Evolutionary conservation across 371 early-diverging fungal genomes (phyloP).

Genomic region (Coemansia linderi): DNA sequence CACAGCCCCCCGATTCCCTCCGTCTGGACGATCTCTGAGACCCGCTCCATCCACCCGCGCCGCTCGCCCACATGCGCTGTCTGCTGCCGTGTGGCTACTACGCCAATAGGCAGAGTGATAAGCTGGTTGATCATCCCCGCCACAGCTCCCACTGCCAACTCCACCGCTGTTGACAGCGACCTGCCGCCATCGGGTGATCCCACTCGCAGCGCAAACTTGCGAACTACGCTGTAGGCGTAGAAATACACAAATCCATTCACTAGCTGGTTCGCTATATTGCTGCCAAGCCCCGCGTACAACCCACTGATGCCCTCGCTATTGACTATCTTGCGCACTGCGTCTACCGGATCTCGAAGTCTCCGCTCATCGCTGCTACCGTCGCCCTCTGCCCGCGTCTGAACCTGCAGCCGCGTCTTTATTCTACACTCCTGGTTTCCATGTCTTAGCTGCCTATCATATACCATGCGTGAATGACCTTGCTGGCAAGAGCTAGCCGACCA

Average conservation of each 20-base stretch:
- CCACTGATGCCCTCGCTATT: conserved; percentile 85
- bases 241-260: conserved; percentile 93
- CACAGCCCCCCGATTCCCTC: conserved; percentile 87
- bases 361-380: conserved; percentile 57
- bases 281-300: conserved; percentile 87
- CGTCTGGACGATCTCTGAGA: conserved; percentile 69
- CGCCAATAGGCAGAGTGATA: conserved; percentile 91
- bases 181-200: conserved; percentile 20
- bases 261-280: conserved; percentile 85
- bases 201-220: conserved; percentile 52
- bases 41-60: conserved; percentile 61
- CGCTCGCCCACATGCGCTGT: conserved; percentile 66
- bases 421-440: conserved; percentile 50
- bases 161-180: conserved; percentile 78
- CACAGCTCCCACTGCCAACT: conserved; percentile 84
- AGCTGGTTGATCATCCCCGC: conserved; percentile 91
- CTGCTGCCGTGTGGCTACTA: conserved; percentile 90
- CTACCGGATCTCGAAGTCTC: conserved; percentile 59
- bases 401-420: conserved; percentile 92
- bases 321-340: conserved; percentile 82
- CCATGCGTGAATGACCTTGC: conserved; percentile 20
- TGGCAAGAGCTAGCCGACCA: not conserved
- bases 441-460: not conserved
- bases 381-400: conserved; percentile 63
- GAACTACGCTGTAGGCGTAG: conserved; percentile 85